These are phyloP conservation scores for Tuctoria greenei DNA, from an alignment of 176 grass and related monocot species.

Conservation along the genomic window DNA sequence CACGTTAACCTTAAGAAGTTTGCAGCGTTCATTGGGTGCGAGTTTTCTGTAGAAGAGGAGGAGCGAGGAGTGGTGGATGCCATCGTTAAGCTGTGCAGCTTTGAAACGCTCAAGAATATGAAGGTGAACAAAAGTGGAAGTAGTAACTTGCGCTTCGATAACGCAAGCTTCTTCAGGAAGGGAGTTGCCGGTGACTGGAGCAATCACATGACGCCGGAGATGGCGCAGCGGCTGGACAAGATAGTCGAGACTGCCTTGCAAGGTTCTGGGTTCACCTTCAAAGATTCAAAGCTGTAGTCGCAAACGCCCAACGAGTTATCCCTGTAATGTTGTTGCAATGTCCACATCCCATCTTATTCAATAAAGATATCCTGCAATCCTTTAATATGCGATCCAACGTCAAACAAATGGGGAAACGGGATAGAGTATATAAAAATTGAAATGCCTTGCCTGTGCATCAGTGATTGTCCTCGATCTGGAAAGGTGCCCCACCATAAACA, in stretches of 20 bases:
- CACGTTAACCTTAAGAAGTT: not conserved
- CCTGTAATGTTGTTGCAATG: not conserved
- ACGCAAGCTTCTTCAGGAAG: not conserved
- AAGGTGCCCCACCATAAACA: too few species aligned
- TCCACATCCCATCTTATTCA: too few species aligned
- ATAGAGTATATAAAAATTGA: too few species aligned
- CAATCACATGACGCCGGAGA: slow-evolving; percentile 14
- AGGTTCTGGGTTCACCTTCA: not conserved
- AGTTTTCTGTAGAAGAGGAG: not conserved
- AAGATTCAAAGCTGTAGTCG: not conserved
- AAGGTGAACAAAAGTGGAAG: not conserved
- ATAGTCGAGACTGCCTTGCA: not conserved
- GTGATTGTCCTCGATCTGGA: too few species aligned
- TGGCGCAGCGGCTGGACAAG: not conserved
- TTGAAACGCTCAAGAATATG: not conserved
- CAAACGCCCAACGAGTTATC: too few species aligned
- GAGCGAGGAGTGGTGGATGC: not conserved
- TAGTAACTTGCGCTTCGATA: not conserved
- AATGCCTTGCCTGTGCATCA: too few species aligned
- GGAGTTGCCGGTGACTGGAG: not conserved
- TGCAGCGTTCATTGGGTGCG: not conserved
- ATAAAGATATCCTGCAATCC: too few species aligned
- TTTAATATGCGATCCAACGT: too few species aligned
- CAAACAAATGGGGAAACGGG: too few species aligned
- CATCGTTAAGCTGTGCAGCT: slow-evolving; percentile 2